These are phyloP conservation scores for Triangularia verruculosa DNA, from an alignment of 2,329 filamentous ascomycete genomes.

Conservation along the genomic window DNA sequence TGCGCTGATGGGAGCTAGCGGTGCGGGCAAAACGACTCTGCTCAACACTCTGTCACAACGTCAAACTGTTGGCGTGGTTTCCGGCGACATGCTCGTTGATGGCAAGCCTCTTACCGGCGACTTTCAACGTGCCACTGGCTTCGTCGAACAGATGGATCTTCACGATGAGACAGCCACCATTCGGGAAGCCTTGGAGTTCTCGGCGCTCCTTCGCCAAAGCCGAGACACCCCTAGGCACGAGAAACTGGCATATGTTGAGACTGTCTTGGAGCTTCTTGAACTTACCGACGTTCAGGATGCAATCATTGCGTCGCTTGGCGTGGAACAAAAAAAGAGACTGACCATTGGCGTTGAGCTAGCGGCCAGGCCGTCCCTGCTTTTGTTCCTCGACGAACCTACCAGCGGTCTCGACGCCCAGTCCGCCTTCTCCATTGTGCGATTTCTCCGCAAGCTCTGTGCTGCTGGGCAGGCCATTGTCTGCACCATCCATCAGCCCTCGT, in stretches of 20 bases:
- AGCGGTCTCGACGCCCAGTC: constrained; percentile 72
- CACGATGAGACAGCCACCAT: constrained; percentile 66
- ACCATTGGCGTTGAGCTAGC: constrained; percentile 75
- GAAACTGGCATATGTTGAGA: constrained; percentile 67
- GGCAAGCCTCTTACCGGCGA: constrained; percentile 60
- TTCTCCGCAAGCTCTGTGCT: constrained; percentile 61
- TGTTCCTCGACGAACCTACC: constrained; percentile 75
- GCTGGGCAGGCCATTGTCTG: constrained; percentile 43
- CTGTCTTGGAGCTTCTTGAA: constrained; percentile 66
- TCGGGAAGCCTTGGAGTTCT: constrained; percentile 65
- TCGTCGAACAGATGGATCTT: constrained; percentile 69
- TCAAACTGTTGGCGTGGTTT: constrained; percentile 60
- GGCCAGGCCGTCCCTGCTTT: constrained; percentile 66
- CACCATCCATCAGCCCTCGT: constrained; percentile 46
- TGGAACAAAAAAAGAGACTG: constrained; percentile 51
- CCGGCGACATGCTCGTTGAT: constrained; percentile 68
- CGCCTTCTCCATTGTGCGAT: constrained; percentile 68
- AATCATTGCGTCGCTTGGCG: constrained; percentile 60
- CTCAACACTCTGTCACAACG: constrained; percentile 74
- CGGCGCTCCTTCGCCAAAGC: constrained; percentile 63
- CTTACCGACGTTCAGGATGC: constrained; percentile 67
- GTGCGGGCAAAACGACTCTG: constrained; percentile 80
- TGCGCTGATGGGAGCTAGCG: constrained; percentile 76
- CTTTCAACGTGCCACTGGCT: constrained; percentile 69
- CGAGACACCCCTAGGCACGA: constrained; percentile 55